phyloP scores from a whole-genome alignment of 2,329 filamentous ascomycete genomes.

The Paecilomyces niveus region DNA sequence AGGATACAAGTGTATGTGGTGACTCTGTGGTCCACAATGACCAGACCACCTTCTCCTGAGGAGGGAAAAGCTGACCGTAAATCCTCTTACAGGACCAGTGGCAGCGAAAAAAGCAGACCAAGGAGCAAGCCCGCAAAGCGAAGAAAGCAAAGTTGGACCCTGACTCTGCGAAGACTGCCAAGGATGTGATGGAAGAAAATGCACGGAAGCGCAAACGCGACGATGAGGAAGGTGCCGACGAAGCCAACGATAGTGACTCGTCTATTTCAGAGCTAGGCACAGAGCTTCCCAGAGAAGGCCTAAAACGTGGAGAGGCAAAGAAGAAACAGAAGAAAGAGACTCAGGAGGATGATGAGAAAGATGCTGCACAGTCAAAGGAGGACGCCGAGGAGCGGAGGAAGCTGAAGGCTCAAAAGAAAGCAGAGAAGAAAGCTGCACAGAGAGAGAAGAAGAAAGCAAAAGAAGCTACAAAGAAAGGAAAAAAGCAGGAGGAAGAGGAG shows the following conservation, averaged over 20 bases:
- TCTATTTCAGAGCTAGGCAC: slow-evolving; percentile 39
- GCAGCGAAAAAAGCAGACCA: slow-evolving; percentile 92
- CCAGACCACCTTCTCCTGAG: slow-evolving; percentile 1
- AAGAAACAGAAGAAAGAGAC: slow-evolving; percentile 51
- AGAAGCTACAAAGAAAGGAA: slow-evolving; percentile 22
- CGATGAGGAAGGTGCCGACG: slow-evolving; percentile 51
- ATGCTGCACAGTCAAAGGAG: slow-evolving; percentile 12
- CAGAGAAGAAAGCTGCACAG: slow-evolving; percentile 28
- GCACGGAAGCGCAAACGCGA: slow-evolving; percentile 70
- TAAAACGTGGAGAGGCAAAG: slow-evolving; percentile 43
- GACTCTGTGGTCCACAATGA: neutral
- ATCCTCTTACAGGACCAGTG: slow-evolving; percentile 67
- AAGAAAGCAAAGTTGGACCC: slow-evolving; percentile 87
- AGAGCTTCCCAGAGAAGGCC: slow-evolving; percentile 54
- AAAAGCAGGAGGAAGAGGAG: slow-evolving; percentile 16
- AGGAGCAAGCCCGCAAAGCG: slow-evolving; percentile 74
- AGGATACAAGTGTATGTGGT: slow-evolving; percentile 70
- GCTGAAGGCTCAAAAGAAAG: slow-evolving; percentile 39
- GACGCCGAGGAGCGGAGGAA: slow-evolving; percentile 30
- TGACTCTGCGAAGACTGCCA: slow-evolving; percentile 81
- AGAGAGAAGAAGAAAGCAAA: slow-evolving; percentile 33
- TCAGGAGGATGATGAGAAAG: slow-evolving; percentile 18
- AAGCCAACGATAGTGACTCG: slow-evolving; percentile 30
- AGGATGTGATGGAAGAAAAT: slow-evolving; percentile 88
- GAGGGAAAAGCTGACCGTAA: slow-evolving; percentile 2